A percentile compares a stretch with the other conserved stretches of the same genome.
These are phyloP conservation scores for Komagataella populi DNA, from an alignment of 805 yeast genomes.

Conservation along the genomic window DNA sequence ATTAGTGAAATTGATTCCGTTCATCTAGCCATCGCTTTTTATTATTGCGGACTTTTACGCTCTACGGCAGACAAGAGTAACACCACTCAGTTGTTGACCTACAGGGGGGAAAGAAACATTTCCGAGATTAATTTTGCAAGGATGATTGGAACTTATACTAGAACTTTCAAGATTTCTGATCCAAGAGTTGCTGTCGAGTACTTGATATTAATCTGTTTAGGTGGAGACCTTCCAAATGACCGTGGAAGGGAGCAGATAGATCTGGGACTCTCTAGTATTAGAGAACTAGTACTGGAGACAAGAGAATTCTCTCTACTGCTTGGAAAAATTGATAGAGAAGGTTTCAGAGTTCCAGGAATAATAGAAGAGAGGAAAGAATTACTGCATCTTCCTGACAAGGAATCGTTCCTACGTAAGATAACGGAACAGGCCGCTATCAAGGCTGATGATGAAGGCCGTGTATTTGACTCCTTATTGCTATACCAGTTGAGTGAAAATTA, in stretches of 20 bases:
- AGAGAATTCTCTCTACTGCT: slow-evolving; percentile 70
- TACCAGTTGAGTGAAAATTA: slow-evolving; percentile 85
- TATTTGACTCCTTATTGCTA: slow-evolving; percentile 70
- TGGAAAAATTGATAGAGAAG: slow-evolving; percentile 74
- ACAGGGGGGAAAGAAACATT: neutral
- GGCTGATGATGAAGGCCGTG: slow-evolving; percentile 87
- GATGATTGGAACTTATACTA: slow-evolving; percentile 66
- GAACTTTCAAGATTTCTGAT: slow-evolving; percentile 72
- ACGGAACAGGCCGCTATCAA: slow-evolving; percentile 75
- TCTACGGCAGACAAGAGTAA: slow-evolving; percentile 11
- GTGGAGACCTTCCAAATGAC: slow-evolving; percentile 17
- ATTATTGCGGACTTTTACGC: slow-evolving; percentile 56
- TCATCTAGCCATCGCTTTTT: slow-evolving; percentile 74
- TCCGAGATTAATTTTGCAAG: slow-evolving; percentile 34
- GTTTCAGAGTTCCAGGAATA: slow-evolving; percentile 69
- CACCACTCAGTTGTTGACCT: neutral
- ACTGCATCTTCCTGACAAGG: slow-evolving; percentile 41
- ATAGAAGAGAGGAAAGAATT: slow-evolving; percentile 66
- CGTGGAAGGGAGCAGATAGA: slow-evolving; percentile 28
- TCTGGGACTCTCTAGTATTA: slow-evolving; percentile 62
- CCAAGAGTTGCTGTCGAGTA: slow-evolving; percentile 92
- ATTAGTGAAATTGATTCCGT: slow-evolving; percentile 75
- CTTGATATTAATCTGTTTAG: slow-evolving; percentile 53
- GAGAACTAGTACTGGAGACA: slow-evolving; percentile 76
- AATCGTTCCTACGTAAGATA: slow-evolving; percentile 51